phyloP scores from a whole-genome alignment of 768 basidiomycete genomes.

The Panaeolus papilionaceus region DNA sequence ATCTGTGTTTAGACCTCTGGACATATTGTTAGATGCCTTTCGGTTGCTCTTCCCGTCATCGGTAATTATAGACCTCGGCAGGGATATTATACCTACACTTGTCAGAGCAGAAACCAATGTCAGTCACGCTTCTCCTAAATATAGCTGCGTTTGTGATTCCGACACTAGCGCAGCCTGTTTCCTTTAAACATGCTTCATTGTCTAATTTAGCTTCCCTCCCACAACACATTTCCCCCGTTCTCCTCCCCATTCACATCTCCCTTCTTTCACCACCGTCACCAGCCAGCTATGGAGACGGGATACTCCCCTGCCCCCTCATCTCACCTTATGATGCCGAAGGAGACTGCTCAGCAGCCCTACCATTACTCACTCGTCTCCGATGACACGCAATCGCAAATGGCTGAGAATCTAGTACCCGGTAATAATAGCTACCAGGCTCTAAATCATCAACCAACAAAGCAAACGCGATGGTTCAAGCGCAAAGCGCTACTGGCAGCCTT shows the following conservation, averaged over 20 bases:
- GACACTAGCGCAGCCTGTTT: constrained; percentile 2
- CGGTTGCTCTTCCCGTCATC: background rate
- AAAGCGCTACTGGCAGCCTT: constrained; percentile 20
- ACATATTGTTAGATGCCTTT: background rate
- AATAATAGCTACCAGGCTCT: background rate
- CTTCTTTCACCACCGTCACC: background rate
- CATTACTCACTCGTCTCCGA: constrained; percentile 36
- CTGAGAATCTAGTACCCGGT: background rate
- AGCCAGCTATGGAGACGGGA: constrained; percentile 6
- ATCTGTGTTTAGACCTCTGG: background rate
- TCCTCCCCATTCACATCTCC: background rate
- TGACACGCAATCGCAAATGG: constrained; percentile 11
- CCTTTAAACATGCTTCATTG: constrained; percentile 7
- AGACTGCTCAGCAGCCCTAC: background rate
- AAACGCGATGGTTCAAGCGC: constrained; percentile 21
- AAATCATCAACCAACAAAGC: background rate
- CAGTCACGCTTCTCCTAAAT: background rate
- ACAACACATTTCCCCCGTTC: background rate
- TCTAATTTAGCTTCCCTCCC: constrained; percentile 1
- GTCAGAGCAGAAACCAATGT: background rate
- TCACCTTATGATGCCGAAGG: background rate
- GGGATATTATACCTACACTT: background rate
- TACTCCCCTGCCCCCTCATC: constrained; percentile 4
- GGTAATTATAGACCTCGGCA: constrained; percentile 3
- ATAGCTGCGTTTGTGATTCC: background rate